A percentile compares a stretch with the other conserved stretches of the same genome.
phyloP scores from a whole-genome alignment of 768 basidiomycete genomes.

The Amyloporia xantha region DNA sequence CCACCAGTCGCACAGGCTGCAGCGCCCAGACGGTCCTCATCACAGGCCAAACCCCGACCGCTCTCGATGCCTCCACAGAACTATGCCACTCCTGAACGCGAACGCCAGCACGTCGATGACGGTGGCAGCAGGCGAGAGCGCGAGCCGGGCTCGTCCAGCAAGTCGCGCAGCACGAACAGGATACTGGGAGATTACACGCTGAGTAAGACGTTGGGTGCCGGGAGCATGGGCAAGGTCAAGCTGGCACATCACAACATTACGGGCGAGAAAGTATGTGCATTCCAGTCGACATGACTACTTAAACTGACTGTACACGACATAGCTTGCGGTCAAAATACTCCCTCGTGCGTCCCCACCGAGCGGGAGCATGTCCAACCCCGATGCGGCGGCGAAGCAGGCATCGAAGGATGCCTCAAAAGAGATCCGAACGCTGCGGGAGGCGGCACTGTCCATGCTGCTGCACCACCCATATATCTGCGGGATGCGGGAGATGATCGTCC shows the following conservation, averaged over 20 bases:
- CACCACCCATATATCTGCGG: conserved; percentile 99
- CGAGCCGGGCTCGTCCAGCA: conserved; percentile 16
- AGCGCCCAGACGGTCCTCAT: conserved; percentile 13
- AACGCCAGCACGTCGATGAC: conserved; percentile 14
- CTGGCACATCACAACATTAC: conserved; percentile 84
- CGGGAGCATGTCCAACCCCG: conserved; percentile 42
- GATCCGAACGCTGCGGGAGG: conserved; percentile 92
- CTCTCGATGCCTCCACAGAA: conserved; percentile 73
- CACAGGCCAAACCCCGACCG: conserved; percentile 44
- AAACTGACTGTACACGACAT: conserved; percentile 5
- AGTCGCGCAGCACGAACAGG: conserved; percentile 34
- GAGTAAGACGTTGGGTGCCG: conserved; percentile 94
- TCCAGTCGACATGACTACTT: not conserved
- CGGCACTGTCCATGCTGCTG: conserved; percentile 88
- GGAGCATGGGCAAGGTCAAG: conserved; percentile 99
- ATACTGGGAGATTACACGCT: conserved; percentile 92
- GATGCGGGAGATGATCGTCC: conserved; percentile 98
- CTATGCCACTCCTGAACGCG: conserved; percentile 23
- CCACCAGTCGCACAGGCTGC: not conserved
- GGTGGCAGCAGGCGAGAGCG: conserved; percentile 2
- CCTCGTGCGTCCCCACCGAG: conserved; percentile 73
- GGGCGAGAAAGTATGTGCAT: conserved; percentile 76
- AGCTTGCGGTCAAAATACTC: conserved; percentile 99
- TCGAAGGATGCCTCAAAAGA: conserved; percentile 92
- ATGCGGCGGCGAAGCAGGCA: conserved; percentile 70